These are phyloP conservation scores for Ampelocalamus luodianensis DNA, from an alignment of 176 grass and related monocot genomes.

Conservation along the genomic window DNA sequence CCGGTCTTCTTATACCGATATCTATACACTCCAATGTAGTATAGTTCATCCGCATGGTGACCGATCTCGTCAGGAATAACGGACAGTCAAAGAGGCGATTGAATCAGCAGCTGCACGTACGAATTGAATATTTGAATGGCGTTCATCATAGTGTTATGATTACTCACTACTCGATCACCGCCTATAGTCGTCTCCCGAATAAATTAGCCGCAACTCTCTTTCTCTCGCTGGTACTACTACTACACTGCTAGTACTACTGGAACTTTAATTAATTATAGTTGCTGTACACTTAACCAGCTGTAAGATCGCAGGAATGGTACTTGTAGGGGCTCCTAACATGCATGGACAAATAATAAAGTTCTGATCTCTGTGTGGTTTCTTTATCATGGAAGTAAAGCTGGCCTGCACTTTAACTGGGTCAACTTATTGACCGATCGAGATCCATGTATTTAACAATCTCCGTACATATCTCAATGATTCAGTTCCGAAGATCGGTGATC, in stretches of 20 bases:
- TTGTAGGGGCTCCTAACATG: not conserved
- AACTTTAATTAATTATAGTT: not conserved
- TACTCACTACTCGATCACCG: not conserved
- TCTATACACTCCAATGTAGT: too few relatives aligned
- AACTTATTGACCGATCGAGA: conserved; percentile 36
- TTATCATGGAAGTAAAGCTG: not conserved
- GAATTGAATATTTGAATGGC: not conserved
- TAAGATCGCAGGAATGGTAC: not conserved
- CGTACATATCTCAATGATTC: not conserved
- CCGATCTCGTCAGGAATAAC: not conserved
- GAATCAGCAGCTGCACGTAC: not conserved
- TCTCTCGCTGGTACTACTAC: not conserved
- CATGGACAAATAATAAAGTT: not conserved
- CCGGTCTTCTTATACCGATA: not conserved
- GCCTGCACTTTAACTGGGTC: conserved; percentile 30
- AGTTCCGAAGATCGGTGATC: not conserved
- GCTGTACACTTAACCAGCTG: conserved; percentile 8
- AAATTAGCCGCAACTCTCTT: conserved; percentile 1
- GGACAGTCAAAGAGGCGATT: not conserved
- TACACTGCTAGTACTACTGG: not conserved
- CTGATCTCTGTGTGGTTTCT: not conserved
- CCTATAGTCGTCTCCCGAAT: not conserved
- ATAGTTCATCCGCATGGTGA: not conserved
- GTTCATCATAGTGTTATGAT: conserved; percentile 12
- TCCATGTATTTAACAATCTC: not conserved